Percentiles rank a stretch among this genome's conserved stretches.
phyloP scores from a whole-genome alignment of 129 eudicot species.

The Pulicaria dysenterica region DNA sequence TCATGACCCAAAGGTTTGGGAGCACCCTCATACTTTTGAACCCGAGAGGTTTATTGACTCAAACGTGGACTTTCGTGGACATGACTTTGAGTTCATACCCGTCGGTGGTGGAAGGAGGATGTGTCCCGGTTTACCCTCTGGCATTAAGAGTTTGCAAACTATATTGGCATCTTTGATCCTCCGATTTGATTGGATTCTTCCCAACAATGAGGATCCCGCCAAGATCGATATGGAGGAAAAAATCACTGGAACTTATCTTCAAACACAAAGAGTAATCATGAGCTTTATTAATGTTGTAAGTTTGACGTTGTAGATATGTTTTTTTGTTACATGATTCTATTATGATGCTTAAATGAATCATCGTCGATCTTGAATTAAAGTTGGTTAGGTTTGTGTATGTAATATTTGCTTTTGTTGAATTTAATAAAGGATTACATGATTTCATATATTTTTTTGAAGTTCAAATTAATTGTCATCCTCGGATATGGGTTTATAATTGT shows the following conservation, averaged over 20 bases:
- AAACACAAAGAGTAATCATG: slow-evolving; percentile 16
- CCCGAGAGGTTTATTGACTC: slow-evolving; percentile 40
- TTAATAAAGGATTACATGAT: too few species aligned
- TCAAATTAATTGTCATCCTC: too few species aligned
- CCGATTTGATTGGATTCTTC: slow-evolving; percentile 37
- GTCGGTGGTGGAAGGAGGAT: slow-evolving; percentile 51
- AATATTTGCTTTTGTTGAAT: too few species aligned
- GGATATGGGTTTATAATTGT: too few species aligned
- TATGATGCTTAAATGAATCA: too few species aligned
- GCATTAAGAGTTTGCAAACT: slow-evolving; percentile 21
- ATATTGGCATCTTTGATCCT: slow-evolving; percentile 41
- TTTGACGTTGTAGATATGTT: too few species aligned
- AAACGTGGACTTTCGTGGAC: slow-evolving; percentile 24
- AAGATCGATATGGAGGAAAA: slow-evolving; percentile 33
- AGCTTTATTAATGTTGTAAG: not conserved
- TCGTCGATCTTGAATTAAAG: too few species aligned
- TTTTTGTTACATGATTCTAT: too few species aligned
- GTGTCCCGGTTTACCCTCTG: slow-evolving; percentile 41
- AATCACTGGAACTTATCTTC: slow-evolving; percentile 17
- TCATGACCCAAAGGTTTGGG: slow-evolving; percentile 40
- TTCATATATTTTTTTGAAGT: too few species aligned
- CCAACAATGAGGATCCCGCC: slow-evolving; percentile 18
- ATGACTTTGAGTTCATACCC: slow-evolving; percentile 35
- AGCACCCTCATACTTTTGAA: slow-evolving; percentile 31
- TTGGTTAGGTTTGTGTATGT: too few species aligned